A percentile compares a stretch with the other conserved stretches of the same genome.
phyloP scores from a whole-genome alignment of 2,329 filamentous ascomycete species.

The Ascochyta fabae region DNA sequence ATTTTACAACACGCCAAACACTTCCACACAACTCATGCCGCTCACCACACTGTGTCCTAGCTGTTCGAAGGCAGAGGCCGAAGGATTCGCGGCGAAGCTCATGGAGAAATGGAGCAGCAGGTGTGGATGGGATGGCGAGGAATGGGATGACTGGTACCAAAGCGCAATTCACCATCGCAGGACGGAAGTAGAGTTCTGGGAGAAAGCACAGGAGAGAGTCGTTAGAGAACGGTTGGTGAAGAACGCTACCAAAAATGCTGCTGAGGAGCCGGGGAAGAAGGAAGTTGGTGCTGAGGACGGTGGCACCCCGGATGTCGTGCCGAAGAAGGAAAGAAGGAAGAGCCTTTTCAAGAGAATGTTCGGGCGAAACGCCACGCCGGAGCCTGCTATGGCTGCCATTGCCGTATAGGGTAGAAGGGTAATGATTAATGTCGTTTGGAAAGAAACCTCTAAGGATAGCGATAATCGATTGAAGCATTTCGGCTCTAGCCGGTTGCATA shows the following conservation, averaged over 20 bases:
- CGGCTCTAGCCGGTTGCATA: too few species aligned
- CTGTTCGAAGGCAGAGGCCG: slow-evolving; percentile 36
- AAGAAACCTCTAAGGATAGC: background rate
- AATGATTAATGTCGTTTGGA: background rate
- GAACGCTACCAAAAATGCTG: slow-evolving; percentile 3
- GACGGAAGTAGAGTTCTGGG: slow-evolving; percentile 37
- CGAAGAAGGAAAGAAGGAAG: slow-evolving; percentile 21
- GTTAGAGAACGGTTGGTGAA: slow-evolving; percentile 27
- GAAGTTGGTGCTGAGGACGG: background rate
- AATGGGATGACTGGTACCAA: slow-evolving; percentile 37
- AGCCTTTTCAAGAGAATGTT: slow-evolving; percentile 29
- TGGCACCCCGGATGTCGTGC: background rate
- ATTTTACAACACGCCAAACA: slow-evolving; percentile 30
- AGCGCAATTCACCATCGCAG: slow-evolving; percentile 25
- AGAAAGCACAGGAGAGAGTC: slow-evolving; percentile 37
- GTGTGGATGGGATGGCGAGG: slow-evolving; percentile 29
- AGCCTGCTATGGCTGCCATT: background rate
- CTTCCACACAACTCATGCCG: slow-evolving; percentile 25
- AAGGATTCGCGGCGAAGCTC: slow-evolving; percentile 25
- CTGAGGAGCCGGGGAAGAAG: slow-evolving; percentile 6
- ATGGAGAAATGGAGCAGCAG: slow-evolving; percentile 31
- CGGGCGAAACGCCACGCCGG: slow-evolving; percentile 5
- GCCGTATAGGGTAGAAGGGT: background rate
- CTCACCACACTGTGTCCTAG: slow-evolving; percentile 34
- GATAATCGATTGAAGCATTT: too few species aligned